These are phyloP conservation scores for Penicillium hordei DNA, from an alignment of 2,329 filamentous ascomycete genomes.

Conservation along the genomic window DNA sequence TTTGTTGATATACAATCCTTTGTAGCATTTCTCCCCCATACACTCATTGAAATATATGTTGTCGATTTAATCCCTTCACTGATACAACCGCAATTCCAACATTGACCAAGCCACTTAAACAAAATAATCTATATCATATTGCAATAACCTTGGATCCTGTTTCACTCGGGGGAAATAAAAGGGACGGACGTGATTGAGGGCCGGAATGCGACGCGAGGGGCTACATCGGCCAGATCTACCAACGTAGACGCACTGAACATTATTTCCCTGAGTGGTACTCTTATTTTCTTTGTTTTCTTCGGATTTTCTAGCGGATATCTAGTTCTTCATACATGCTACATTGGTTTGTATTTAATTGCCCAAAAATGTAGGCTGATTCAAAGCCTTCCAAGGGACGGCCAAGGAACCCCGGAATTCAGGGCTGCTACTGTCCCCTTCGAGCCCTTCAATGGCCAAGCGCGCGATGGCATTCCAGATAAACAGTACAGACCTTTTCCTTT, in stretches of 20 bases:
- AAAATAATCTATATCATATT: neutral
- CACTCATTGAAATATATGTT: neutral
- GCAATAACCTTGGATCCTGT: neutral
- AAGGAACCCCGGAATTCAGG: constrained; percentile 13
- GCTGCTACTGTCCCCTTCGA: constrained; percentile 9
- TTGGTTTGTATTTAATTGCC: neutral
- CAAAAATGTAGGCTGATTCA: neutral
- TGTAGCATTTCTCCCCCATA: neutral
- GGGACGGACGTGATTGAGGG: neutral
- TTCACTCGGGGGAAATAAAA: neutral
- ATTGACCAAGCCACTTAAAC: neutral
- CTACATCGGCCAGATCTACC: neutral
- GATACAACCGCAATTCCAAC: neutral
- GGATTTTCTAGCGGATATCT: neutral
- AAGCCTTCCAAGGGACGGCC: neutral
- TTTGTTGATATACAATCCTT: neutral
- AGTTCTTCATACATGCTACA: neutral
- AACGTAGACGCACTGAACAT: neutral
- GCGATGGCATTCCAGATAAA: constrained; percentile 5
- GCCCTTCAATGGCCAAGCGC: neutral
- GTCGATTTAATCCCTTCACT: neutral
- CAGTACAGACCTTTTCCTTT: neutral
- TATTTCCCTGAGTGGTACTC: neutral
- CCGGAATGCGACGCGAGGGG: constrained; percentile 11
- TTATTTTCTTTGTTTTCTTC: no score